Base-by-base conservation (phyloP, 2,329 filamentous ascomycete species). In the Trichoderma guizhouense region DNA sequence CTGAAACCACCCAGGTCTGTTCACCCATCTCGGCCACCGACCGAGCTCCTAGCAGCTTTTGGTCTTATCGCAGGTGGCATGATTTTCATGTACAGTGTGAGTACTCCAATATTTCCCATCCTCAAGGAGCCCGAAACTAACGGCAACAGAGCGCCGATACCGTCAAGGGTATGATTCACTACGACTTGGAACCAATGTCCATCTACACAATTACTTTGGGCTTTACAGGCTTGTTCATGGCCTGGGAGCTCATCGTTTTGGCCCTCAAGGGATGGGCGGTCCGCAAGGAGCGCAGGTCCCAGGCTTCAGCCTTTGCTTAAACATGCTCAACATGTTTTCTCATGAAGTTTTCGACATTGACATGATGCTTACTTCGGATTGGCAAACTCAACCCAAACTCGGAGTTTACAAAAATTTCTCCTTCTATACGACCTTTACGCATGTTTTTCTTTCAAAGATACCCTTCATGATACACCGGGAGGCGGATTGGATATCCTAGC, bases 191-290 rank as follows among this genome's bases (percentile, higher is more conserved):
- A 78, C 93, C 93, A 74, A 98, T 97, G 94, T 96, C 97, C 81
- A 89, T 94, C 73, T 97, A 97, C 82, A 97, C 94, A 0, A 88
- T 97, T 39, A 92, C 90, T 11, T 92, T 97, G 88, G 95, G 95
- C 2, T 79, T 97, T 7, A 93, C 94, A 1, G 92, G 91, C 2
- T 85, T 97, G 65, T 81, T 97, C 66, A 95, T 98, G 92, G 91
- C 94, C 0, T 97, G 93, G 90, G 88, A 92, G 69, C 87, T 97
- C 24, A 78, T 94, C 32, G 84, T 92, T 12, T 88, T 98, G 72
- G 92, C 94, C 30, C 83, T 97, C 79, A 98, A 97, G 82, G 95
- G 94, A 30, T 97, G 94, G 94, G 94, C 93, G 5, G 82, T 89
- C 18, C 84, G 86, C 64, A 82, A 79, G 68, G 86, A 88, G 76